Evolutionary conservation across 495 filamentous ascomycete species (phyloP), one percentile per base, ranked within the genome.

Genomic region (Saxophila tyrrhenica): DNA sequence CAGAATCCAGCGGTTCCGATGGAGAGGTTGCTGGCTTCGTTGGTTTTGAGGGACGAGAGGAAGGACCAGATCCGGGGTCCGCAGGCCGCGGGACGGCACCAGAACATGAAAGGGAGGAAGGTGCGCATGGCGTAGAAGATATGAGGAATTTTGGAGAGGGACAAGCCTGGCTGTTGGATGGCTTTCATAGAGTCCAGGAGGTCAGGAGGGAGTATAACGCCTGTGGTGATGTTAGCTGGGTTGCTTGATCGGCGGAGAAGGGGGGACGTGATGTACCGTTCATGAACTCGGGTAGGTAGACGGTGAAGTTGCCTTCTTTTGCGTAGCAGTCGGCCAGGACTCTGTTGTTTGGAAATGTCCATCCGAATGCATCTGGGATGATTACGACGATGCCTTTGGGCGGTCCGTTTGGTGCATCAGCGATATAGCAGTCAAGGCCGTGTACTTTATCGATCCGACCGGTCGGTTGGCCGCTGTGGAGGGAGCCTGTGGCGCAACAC

Each of bases 1-100:
- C 64, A 68, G 54, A 68, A 68, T 1, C 65, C 65, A 1, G 64
- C 65, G 20, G 56, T 60, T 20, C 62, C 65, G 50, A 68, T 44
- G 3, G 60, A 54, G 3, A 62, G 51, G 43, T 62, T 50, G 11
- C 50, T 56, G 22, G 58, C 63, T 41, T 66, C 64, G 25, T 57
- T 44, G 22, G 42, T 46, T n/a, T 57, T 54, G 20, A 66, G 59
- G 0, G 54, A 54, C 25, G 56, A 54, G 43, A 66, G 43, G 51
- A 62, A 64, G 19, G 41, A 39, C 41, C 56, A 56, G 50, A 68
- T 50, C 25, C 60, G 50, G 9, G 65, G 64, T 3, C 41, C 20
- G 17, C 50, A 35, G n/a, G 56, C 54, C 3, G 51, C 20, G 3
- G 41, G 41, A 8, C 59, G 48, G 13, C 39, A 46, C 21, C 15